These are phyloP conservation scores for Lactifluus echinatus DNA, from an alignment of 768 basidiomycete genomes.

Conservation along the genomic window DNA sequence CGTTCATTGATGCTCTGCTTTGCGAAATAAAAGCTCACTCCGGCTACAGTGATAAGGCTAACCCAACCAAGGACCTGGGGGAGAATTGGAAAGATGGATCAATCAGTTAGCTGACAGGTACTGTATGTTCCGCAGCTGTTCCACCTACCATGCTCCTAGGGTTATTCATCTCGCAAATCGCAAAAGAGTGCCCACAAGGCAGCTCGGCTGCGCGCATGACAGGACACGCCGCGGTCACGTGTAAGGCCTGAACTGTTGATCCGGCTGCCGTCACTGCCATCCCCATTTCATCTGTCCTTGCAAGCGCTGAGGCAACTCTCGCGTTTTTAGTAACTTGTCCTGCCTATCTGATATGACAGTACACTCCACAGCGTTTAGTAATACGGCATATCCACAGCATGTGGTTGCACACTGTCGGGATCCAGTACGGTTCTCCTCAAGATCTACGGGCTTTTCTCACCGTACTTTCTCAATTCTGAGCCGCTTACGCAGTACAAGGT, in stretches of 20 bases:
- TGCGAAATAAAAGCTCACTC: conserved; percentile 32
- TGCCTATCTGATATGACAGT: background rate
- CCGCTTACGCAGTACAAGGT: background rate
- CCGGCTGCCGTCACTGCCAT: background rate
- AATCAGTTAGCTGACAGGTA: background rate
- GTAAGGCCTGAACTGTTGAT: no score
- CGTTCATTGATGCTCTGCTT: conserved; percentile 32
- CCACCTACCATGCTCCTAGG: conserved; percentile 14
- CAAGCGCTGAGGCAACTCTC: background rate
- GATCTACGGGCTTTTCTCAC: background rate
- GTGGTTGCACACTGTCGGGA: background rate
- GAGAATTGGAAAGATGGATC: background rate
- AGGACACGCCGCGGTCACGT: background rate
- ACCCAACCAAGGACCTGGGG: conserved; percentile 29
- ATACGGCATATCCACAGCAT: background rate
- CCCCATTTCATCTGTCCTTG: background rate
- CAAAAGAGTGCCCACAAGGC: background rate
- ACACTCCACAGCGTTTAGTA: background rate
- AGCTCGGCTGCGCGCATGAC: background rate
- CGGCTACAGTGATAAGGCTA: conserved; percentile 30
- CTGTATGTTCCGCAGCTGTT: no score
- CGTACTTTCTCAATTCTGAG: background rate
- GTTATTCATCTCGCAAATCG: conserved; percentile 18
- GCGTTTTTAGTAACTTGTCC: background rate
- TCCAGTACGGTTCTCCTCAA: background rate